Evolutionary conservation across 805 yeast species (phyloP).

Genomic region (Ogataea wickerhamii): DNA sequence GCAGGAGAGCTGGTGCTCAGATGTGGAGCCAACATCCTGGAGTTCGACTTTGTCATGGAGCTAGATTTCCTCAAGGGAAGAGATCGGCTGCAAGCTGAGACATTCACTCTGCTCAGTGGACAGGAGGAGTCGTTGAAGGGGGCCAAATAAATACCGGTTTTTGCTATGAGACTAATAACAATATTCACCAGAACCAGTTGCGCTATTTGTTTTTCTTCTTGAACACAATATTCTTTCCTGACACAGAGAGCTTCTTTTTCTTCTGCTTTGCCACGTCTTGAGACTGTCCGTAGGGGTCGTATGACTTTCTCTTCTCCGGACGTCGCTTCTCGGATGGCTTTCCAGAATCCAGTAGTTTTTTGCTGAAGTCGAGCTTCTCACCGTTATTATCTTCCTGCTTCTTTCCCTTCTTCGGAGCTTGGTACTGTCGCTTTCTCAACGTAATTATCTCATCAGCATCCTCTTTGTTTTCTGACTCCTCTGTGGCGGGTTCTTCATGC

Average conservation of each 20-base stretch:
- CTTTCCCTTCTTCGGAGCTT: constrained; percentile 9
- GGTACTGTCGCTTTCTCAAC: constrained; percentile 27
- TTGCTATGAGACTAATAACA: neutral
- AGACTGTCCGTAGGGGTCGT: constrained; percentile 54
- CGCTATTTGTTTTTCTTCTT: constrained; percentile 16
- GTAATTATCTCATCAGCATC: constrained; percentile 31
- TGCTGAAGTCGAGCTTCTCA: constrained; percentile 28
- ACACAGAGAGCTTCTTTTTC: constrained; percentile 25
- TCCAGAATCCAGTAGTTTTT: constrained; percentile 19
- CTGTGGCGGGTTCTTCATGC: constrained; percentile 23
- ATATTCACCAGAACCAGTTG: neutral
- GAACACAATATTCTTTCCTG: constrained; percentile 29
- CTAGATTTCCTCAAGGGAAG: constrained; percentile 93
- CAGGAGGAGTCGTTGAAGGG: constrained; percentile 53
- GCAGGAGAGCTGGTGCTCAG: constrained; percentile 80
- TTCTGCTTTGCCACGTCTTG: constrained; percentile 24
- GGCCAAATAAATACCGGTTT: neutral
- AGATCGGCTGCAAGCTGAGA: constrained; percentile 78
- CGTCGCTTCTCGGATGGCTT: constrained; percentile 15
- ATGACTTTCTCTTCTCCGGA: constrained; percentile 35
- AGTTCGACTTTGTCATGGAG: constrained; percentile 89
- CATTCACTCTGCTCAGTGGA: constrained; percentile 84
- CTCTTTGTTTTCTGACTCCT: constrained; percentile 16
- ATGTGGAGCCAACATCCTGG: constrained; percentile 69
- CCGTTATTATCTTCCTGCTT: constrained; percentile 22